Conservation (phyloP, 768 basidiomycete species). For the Suillus weaverae region DNA sequence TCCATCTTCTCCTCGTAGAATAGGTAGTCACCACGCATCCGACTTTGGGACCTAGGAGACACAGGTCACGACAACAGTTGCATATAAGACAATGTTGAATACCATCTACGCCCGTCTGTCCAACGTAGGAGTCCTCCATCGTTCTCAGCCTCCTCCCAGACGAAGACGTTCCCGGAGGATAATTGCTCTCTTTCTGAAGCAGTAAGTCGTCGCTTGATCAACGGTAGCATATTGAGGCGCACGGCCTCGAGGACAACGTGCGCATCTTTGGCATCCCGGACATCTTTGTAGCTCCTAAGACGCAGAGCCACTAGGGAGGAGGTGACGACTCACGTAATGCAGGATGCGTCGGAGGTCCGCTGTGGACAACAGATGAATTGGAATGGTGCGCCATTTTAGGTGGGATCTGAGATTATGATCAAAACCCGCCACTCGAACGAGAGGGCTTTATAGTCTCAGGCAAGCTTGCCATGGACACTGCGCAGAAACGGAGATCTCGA, state of each 20-base stretch:
- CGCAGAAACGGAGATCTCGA: slow-evolving; percentile 24
- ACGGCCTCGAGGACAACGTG: slow-evolving; percentile 78
- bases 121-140: slow-evolving; percentile 69
- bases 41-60: slow-evolving; percentile 69
- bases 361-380: slow-evolving; percentile 19
- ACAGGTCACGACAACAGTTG: slow-evolving; percentile 7
- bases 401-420: slow-evolving; percentile 11
- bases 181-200: slow-evolving; percentile 70
- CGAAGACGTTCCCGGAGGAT: slow-evolving; percentile 73
- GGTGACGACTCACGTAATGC: slow-evolving; percentile 27
- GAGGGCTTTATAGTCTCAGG: slow-evolving; percentile 27
- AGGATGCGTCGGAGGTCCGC: slow-evolving; percentile 31
- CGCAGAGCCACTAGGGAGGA: slow-evolving; percentile 3
- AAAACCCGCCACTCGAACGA: slow-evolving; percentile 5
- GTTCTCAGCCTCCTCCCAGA: slow-evolving; percentile 82
- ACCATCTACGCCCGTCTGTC: slow-evolving; percentile 85
- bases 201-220: slow-evolving; percentile 70
- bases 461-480: slow-evolving; percentile 14
- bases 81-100: slow-evolving; percentile 13
- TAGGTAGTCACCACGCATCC: slow-evolving; percentile 80
- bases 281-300: slow-evolving; percentile 43
- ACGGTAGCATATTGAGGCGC: slow-evolving; percentile 63
- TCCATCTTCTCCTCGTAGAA: slow-evolving; percentile 86
- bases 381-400: slow-evolving; percentile 13
- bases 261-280: slow-evolving; percentile 79